phyloP scores from a whole-genome alignment of 2,329 filamentous ascomycete species.

The Ophiostoma piceae region DNA sequence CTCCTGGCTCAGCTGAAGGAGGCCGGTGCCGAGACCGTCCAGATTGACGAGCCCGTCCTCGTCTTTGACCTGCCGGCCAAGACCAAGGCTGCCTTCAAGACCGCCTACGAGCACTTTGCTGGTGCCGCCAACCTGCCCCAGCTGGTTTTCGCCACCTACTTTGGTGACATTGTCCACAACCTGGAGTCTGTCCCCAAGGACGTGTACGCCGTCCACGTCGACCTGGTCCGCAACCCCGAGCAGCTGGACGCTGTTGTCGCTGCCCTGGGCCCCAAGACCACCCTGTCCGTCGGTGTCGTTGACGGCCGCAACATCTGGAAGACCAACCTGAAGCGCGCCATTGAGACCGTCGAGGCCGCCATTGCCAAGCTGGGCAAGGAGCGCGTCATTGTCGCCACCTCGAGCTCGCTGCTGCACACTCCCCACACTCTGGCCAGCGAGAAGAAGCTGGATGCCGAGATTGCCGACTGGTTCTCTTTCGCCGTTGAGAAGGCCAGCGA shows the following conservation, averaged over 20 bases:
- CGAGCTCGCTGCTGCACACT: conserved; percentile 95
- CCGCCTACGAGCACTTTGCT: conserved; percentile 84
- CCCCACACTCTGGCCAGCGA: conserved; percentile 96
- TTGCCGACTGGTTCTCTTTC: conserved; percentile 98
- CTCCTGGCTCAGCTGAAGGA: conserved; percentile 89
- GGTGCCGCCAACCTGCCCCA: conserved; percentile 78
- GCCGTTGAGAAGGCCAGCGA: conserved; percentile 90
- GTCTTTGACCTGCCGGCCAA: conserved; percentile 89
- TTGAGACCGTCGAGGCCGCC: conserved; percentile 82
- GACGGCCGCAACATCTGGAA: conserved; percentile 99
- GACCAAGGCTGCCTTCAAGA: conserved; percentile 96
- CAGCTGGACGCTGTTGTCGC: conserved; percentile 82
- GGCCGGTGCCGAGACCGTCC: conserved; percentile 91
- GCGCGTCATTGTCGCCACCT: conserved; percentile 92
- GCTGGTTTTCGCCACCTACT: conserved; percentile 92
- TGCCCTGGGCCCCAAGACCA: conserved; percentile 80
- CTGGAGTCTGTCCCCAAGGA: conserved; percentile 77
- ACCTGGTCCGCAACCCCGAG: conserved; percentile 97
- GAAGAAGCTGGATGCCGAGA: conserved; percentile 94
- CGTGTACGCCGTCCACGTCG: conserved; percentile 82
- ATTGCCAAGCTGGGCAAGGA: conserved; percentile 95
- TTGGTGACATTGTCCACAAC: conserved; percentile 99
- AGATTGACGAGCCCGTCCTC: conserved; percentile 96
- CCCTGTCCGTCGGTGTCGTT: conserved; percentile 92
- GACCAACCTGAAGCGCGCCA: conserved; percentile 95